These are phyloP conservation scores for Babesia bovis DNA, from an alignment of 169 alveolate genomes.

Conservation along the genomic window DNA sequence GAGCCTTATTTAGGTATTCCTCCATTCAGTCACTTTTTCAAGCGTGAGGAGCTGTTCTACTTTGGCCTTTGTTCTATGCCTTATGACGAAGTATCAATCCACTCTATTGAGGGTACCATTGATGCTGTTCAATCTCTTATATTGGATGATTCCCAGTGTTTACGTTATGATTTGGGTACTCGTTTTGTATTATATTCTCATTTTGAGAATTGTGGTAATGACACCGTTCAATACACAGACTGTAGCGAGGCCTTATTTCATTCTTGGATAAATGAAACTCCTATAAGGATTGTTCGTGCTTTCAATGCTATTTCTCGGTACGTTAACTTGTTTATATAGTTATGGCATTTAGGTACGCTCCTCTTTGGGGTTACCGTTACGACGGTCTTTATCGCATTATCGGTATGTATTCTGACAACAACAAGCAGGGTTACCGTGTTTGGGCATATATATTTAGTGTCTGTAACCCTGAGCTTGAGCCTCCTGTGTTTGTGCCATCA, in stretches of 20 bases:
- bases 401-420: conserved; percentile 44
- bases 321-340: neutral
- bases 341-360: conserved; percentile 32
- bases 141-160: conserved; percentile 30
- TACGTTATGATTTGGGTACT: conserved; percentile 43
- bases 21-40: conserved; percentile 43
- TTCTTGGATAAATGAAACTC: conserved; percentile 58
- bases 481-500: conserved; percentile 20
- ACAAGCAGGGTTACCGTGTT: conserved; percentile 38
- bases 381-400: conserved; percentile 66
- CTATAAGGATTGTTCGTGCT: conserved; percentile 52
- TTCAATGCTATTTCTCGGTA: conserved; percentile 40
- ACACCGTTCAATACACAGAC: conserved; percentile 11
- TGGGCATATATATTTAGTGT: conserved; percentile 48
- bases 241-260: conserved; percentile 23
- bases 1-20: conserved; percentile 43
- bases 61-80: conserved; percentile 44
- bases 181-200: conserved; percentile 28
- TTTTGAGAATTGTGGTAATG: conserved; percentile 17
- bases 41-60: conserved; percentile 45
- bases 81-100: conserved; percentile 43
- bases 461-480: conserved; percentile 41
- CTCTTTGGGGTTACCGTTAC: conserved; percentile 58
- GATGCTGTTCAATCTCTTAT: conserved; percentile 49
- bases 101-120: neutral